A percentile compares a stretch with the other conserved stretches of the same genome.
These are phyloP conservation scores for Dictyostelium capitatum DNA, from an alignment of 78 protist species.

Conservation along the genomic window DNA sequence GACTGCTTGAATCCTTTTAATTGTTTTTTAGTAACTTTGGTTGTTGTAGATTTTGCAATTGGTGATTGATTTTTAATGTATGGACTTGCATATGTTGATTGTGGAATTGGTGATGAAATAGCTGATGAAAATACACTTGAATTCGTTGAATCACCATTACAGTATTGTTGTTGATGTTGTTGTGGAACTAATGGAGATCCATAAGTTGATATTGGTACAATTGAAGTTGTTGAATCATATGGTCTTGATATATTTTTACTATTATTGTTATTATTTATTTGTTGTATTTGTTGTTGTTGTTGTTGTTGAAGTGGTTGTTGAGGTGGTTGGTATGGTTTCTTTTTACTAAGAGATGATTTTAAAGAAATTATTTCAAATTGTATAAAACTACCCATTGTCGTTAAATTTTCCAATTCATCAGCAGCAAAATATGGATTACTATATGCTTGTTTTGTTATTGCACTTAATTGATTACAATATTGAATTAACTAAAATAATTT, in stretches of 20 bases:
- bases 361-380: conserved; percentile 26
- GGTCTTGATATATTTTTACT: background rate
- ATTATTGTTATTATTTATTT: background rate
- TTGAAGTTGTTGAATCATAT: background rate
- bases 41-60: background rate
- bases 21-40: background rate
- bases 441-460: conserved; percentile 25
- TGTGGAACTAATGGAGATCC: background rate
- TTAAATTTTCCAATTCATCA: conserved; percentile 2
- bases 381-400: background rate
- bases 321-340: background rate
- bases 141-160: background rate
- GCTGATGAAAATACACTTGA: background rate
- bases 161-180: too few species aligned
- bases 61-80: background rate
- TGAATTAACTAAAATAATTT: conserved; percentile 33
- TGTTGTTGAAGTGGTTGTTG: background rate
- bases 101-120: background rate
- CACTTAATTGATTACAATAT: conserved; percentile 23
- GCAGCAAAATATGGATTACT: conserved; percentile 9
- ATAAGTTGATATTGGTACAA: background rate
- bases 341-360: background rate
- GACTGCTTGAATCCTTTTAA: background rate
- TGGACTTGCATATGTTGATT: background rate
- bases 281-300: background rate